Base-by-base conservation (phyloP, 2,329 filamentous ascomycete species). In the Mycosphaerelloides madeirae region DNA sequence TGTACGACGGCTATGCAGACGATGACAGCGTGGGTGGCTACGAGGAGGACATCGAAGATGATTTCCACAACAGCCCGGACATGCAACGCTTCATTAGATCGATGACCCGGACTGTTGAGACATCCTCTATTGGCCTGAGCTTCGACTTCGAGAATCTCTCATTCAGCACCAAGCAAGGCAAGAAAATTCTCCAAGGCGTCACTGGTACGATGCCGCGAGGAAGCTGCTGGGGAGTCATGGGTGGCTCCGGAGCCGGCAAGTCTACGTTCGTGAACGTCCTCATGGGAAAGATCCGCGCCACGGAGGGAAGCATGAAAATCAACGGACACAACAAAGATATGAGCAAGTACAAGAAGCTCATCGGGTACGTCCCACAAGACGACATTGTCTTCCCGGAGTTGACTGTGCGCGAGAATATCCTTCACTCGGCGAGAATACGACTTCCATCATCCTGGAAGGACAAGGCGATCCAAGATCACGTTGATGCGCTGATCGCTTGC, bases 321-420 rank as follows among this genome's bases (percentile, higher is more conserved):
- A 81, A 80, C 49, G 73, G 72, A n/a, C 63, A 66, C 3, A 65
- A 32, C 31, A 51, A 54, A 33, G 50, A 68, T 54, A 63, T 77
- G 62, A 68, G 68, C 55, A 65, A 66, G 32, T 80, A 78, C 60
- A 79, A 77, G 60, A 79, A 80, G 56, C 65, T 80, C 45, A 79
- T 81, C 19, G 78, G 78, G 16, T 81, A 80, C 47, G 78, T 82
- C 3, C 78, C 79, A 1, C 78, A 82, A 53, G 76, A 81, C 49
- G 79, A 81, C 56, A 71, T 81, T 19, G 71, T 81, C 3, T 66
- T 80, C 8, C 74, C 77, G 0, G 76, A 82, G 55, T 61, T 82
- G 35, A 82, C 78, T 0, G 78, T 82, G 4, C 72, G 73, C 39
- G 79, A 83, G 58, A 82, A 81, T 46, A 79, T 83, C 32, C 63